Conservation (phyloP, 2,329 filamentous ascomycete species). For the Curvularia hawaiiensis region DNA sequence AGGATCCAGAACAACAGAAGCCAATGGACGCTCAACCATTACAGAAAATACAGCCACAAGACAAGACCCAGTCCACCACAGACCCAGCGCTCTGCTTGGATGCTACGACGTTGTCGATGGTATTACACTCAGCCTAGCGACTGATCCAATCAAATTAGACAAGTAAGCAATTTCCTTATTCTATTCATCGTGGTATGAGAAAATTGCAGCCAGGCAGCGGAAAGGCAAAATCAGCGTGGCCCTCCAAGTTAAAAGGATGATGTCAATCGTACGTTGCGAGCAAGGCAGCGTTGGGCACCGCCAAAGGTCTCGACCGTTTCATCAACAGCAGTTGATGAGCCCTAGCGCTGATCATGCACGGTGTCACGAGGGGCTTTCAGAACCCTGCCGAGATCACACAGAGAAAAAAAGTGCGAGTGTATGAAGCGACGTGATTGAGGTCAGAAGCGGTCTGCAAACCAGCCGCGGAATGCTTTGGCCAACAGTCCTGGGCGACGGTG, state of each 20-base stretch:
- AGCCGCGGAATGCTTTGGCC: conserved; percentile 75
- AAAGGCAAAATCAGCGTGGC: not conserved
- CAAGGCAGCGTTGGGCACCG: conserved; percentile 67
- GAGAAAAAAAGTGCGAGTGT: conserved; percentile 77
- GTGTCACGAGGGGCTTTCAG: conserved; percentile 81
- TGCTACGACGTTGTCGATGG: conserved; percentile 32
- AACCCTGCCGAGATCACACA: conserved; percentile 81
- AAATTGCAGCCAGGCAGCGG: not conserved
- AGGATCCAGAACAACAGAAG: not conserved
- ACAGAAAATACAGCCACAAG: conserved; percentile 19
- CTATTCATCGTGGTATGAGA: not conserved
- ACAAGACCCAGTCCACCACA: conserved; percentile 32
- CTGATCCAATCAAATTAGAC: conserved; percentile 29
- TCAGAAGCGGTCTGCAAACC: conserved; percentile 73
- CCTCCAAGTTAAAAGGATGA: not conserved
- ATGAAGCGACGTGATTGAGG: conserved; percentile 72
- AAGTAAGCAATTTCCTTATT: conserved; percentile 19
- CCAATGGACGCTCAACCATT: not conserved
- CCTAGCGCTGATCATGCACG: conserved; percentile 81
- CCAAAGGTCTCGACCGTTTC: conserved; percentile 70
- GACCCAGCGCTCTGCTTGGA: conserved; percentile 27
- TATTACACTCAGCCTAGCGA: conserved; percentile 26
- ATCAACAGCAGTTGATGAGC: conserved; percentile 73
- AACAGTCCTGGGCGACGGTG: conserved; percentile 76
- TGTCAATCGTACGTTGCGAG: conserved; percentile 18